Base-by-base conservation (phyloP, 306 rosid genomes). In the Begonia loranthoides region DNA sequence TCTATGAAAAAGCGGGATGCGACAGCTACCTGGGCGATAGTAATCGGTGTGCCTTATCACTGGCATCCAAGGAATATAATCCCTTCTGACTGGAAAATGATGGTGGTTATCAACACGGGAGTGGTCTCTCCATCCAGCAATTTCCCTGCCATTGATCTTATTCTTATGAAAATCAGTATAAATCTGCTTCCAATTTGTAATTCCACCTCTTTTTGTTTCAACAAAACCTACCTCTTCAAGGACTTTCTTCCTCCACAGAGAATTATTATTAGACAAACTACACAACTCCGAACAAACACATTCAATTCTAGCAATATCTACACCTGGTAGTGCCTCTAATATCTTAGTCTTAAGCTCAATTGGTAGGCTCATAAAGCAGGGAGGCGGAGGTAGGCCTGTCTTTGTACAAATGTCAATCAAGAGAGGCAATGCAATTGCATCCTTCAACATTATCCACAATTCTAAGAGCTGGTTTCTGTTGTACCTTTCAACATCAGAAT, bases 361-460 rank as follows among this genome's bases (percentile, higher is more conserved):
- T 0, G 94, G 94, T 11, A 89, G 85, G 6, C 80, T 66, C 83
- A 76, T 72, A 13, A 89, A 72, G 58, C 90, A 73, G 0, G 95
- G 73, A 0, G 97, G 97, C 22, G 76, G 56, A 1, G 50, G 68
- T 48, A 89, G 58, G 15, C 87, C 79, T 17, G 83, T 69, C 67
- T 67, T 70, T 21, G 70, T 81, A 55, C 94, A 85, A 12, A 89
- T 73, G 63, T 89, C 90, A 57, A 82, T 89, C 50, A 82, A 52
- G 15, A 89, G 73, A 9, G 97, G 97, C 60, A 76, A 66, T 40
- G 68, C 86, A 62, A 89, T 73, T 65, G 65, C 69, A 69, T 89
- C 97, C 54, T 79, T 85, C 59, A 76, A 84, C 57, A 58, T 62
- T 70, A 68, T 89, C 97, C 97, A 89, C 33, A 85, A 66, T 55